phyloP scores from a whole-genome alignment of 441 rosid genomes.

The Isatis lusitanica region DNA sequence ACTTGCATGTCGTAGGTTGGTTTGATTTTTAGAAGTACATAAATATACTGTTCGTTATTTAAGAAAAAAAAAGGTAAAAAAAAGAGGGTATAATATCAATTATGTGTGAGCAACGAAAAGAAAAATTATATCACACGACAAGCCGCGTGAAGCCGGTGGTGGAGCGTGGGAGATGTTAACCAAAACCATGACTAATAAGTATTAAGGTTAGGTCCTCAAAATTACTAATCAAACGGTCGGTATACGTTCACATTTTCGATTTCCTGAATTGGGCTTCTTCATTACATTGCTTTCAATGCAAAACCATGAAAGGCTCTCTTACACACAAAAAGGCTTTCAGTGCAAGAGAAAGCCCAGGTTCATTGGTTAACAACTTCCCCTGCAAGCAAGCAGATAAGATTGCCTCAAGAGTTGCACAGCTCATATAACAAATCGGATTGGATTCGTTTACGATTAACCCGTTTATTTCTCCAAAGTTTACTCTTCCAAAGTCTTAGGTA shows the following conservation, averaged over 20 bases:
- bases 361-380: background rate
- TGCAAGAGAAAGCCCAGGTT: background rate
- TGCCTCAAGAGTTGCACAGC: background rate
- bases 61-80: too few species aligned
- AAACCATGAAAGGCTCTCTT: too few species aligned
- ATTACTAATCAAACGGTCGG: background rate
- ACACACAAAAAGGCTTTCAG: background rate
- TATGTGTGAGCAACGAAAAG: background rate
- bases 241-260: background rate
- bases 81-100: background rate
- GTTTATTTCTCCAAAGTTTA: background rate
- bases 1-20: slow-evolving; percentile 4
- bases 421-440: background rate
- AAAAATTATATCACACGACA: background rate
- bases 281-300: background rate
- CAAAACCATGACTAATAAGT: background rate
- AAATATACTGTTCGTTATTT: background rate
- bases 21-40: background rate
- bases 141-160: background rate
- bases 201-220: background rate
- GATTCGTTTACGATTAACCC: background rate
- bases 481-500: background rate
- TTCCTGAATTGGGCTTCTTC: background rate
- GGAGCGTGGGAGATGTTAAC: slow-evolving; percentile 1
- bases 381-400: slow-evolving; percentile 1